Conservation (phyloP, 2,329 filamentous ascomycete species). For the Gaeumannomyces sp. region DNA sequence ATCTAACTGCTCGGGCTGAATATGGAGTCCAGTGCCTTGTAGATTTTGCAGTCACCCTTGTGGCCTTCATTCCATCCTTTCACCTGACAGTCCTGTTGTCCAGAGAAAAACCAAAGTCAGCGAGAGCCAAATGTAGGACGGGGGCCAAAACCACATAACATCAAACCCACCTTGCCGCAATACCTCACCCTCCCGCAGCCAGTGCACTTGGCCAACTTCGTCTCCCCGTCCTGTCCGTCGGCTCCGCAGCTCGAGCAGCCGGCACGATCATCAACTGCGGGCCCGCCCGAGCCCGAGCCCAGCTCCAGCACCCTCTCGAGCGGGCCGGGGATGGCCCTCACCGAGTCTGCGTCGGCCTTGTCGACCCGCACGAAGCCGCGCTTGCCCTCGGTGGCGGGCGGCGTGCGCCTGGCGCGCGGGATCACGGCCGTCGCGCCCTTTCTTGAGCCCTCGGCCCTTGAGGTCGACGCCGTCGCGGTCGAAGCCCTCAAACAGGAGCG, state of each 20-base stretch:
- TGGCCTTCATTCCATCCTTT: constrained; percentile 37
- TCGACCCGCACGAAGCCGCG: constrained; percentile 32
- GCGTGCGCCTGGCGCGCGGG: constrained; percentile 27
- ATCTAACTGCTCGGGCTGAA: constrained; percentile 19
- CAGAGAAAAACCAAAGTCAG: not conserved
- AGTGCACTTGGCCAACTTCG: constrained; percentile 31
- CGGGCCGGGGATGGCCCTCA: constrained; percentile 28
- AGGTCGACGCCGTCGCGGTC: constrained; percentile 29
- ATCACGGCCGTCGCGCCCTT: constrained; percentile 34
- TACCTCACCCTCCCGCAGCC: constrained; percentile 38
- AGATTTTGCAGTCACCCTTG: constrained; percentile 37
- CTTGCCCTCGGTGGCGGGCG: constrained; percentile 29
- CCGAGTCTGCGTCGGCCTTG: constrained; percentile 24
- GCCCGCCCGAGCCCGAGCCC: constrained; percentile 8
- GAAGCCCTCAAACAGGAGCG: constrained; percentile 38
- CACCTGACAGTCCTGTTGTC: constrained; percentile 34
- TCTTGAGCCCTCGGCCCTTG: constrained; percentile 24
- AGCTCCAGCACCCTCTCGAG: constrained; percentile 23
- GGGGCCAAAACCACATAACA: not conserved
- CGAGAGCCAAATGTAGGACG: not conserved
- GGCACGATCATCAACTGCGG: constrained; percentile 10
- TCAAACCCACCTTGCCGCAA: constrained; percentile 36
- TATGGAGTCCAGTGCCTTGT: constrained; percentile 32
- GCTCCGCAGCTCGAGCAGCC: constrained; percentile 24
- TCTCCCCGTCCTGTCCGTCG: constrained; percentile 18